A percentile compares a stretch with the other conserved stretches of the same genome.
These are phyloP conservation scores for Tephrocybe rancida DNA, from an alignment of 768 basidiomycete species.

Conservation along the genomic window DNA sequence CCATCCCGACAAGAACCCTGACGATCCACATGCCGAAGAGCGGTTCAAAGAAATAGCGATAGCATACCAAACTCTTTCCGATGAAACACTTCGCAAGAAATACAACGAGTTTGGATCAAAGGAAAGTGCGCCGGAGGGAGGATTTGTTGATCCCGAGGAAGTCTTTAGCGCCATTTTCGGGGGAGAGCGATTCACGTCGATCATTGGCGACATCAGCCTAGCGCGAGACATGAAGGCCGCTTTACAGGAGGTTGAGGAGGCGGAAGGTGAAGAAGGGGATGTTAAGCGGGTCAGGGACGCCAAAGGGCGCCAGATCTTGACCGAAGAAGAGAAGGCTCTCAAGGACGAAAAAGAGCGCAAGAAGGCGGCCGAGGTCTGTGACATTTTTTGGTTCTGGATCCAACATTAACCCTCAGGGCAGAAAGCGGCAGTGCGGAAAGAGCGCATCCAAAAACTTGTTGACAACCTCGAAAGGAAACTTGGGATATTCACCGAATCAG, in stretches of 20 bases:
- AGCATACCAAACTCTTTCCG: conserved; percentile 86
- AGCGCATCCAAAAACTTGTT: conserved; percentile 74
- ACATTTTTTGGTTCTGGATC: background rate
- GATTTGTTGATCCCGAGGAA: conserved; percentile 86
- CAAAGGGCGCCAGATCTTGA: conserved; percentile 54
- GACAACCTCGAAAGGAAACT: conserved; percentile 82
- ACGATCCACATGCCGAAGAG: conserved; percentile 83
- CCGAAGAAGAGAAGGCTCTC: conserved; percentile 72
- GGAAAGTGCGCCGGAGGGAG: conserved; percentile 82
- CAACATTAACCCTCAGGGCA: conserved; percentile 28
- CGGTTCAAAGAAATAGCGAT: conserved; percentile 91
- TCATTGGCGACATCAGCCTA: conserved; percentile 87
- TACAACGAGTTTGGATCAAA: conserved; percentile 93
- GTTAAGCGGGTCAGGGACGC: conserved; percentile 59
- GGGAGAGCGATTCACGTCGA: conserved; percentile 81
- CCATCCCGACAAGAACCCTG: conserved; percentile 91
- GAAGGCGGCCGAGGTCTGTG: conserved; percentile 67
- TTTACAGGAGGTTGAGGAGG: conserved; percentile 83
- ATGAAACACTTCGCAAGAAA: conserved; percentile 72
- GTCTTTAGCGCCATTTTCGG: conserved; percentile 87
- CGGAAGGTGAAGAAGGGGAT: conserved; percentile 52
- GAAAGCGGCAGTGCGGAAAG: conserved; percentile 81
- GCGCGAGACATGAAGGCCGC: conserved; percentile 93
- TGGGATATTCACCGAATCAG: conserved; percentile 86
- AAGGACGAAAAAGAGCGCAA: conserved; percentile 75